Percentiles rank a stretch among this genome's conserved stretches.
Conservation (phyloP, 2,329 filamentous ascomycete species). For the Diaporthe capsici region DNA sequence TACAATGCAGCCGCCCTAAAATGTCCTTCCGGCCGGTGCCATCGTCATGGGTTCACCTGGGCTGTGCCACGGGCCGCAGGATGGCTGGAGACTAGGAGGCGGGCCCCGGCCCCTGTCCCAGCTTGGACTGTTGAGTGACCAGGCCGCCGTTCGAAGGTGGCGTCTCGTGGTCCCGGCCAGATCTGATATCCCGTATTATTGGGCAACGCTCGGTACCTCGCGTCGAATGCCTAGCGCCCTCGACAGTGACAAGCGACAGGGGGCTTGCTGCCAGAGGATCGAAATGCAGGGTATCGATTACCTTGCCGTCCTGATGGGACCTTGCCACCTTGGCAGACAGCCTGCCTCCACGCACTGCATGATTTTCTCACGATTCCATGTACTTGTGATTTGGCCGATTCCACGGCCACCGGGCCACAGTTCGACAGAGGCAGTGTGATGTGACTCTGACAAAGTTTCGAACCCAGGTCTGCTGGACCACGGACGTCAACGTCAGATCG, state of each 20-base stretch:
- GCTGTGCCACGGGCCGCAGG: conserved; percentile 41
- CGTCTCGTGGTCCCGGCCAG: conserved; percentile 35
- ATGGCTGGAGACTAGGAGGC: conserved; percentile 37
- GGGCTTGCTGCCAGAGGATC: conserved; percentile 22
- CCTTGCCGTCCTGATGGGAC: conserved; percentile 3
- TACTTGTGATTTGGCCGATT: neutral
- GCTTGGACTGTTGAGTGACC: conserved; percentile 33
- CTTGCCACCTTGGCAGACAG: conserved; percentile 26
- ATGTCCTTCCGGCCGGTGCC: conserved; percentile 32
- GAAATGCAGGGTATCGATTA: conserved; percentile 36
- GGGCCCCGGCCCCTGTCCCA: conserved; percentile 35
- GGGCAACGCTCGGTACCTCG: conserved; percentile 23
- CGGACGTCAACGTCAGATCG: conserved; percentile 33
- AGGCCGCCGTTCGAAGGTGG: conserved; percentile 37
- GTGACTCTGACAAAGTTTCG: conserved; percentile 17
- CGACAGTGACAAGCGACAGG: conserved; percentile 33
- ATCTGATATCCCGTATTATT: conserved; percentile 30
- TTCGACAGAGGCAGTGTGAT: conserved; percentile 31
- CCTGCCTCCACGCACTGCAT: neutral
- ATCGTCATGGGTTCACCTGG: conserved; percentile 36
- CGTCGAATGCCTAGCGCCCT: conserved; percentile 22
- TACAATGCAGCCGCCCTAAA: conserved; percentile 7
- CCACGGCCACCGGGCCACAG: conserved; percentile 7
- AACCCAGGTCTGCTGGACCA: conserved; percentile 32
- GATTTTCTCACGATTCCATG: conserved; percentile 4